phyloP scores from a whole-genome alignment of 768 basidiomycete species.

The Sistotremastrum niveocremeum region DNA sequence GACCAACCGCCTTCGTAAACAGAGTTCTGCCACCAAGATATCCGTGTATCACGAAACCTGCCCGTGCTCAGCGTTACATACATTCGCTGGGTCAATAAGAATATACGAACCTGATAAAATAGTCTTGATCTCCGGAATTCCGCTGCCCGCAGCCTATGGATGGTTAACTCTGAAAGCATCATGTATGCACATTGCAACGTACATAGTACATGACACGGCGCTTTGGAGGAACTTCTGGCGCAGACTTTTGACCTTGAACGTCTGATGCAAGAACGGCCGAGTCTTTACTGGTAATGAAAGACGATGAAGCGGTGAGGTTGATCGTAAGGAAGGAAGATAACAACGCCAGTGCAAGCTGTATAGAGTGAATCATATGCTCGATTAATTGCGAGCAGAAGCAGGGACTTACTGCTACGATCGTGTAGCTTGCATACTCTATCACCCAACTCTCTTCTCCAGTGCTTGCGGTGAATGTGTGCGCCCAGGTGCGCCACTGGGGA shows the following conservation, averaged over 20 bases:
- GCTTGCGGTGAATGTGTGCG: constrained; percentile 29
- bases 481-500: constrained; percentile 65
- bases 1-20: constrained; percentile 79
- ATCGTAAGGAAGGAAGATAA: constrained; percentile 72
- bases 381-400: neutral
- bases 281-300: constrained; percentile 82
- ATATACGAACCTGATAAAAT: constrained; percentile 58
- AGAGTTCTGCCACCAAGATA: constrained; percentile 86
- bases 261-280: constrained; percentile 49
- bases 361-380: neutral
- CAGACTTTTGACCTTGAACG: constrained; percentile 19
- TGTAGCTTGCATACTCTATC: constrained; percentile 57
- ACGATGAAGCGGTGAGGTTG: constrained; percentile 75
- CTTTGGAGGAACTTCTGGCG: constrained; percentile 21
- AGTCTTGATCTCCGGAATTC: constrained; percentile 94
- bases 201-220: constrained; percentile 79
- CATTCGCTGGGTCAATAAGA: neutral
- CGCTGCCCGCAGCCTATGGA: constrained; percentile 76
- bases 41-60: constrained; percentile 93
- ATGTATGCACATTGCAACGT: constrained; percentile 16
- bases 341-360: constrained; percentile 59
- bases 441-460: constrained; percentile 24
- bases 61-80: constrained; percentile 7
- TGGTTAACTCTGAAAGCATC: constrained; percentile 8
- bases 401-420: constrained; percentile 59